These are phyloP conservation scores for Hylodesmum podocarpum DNA, from an alignment of 306 rosid species.

Conservation along the genomic window DNA sequence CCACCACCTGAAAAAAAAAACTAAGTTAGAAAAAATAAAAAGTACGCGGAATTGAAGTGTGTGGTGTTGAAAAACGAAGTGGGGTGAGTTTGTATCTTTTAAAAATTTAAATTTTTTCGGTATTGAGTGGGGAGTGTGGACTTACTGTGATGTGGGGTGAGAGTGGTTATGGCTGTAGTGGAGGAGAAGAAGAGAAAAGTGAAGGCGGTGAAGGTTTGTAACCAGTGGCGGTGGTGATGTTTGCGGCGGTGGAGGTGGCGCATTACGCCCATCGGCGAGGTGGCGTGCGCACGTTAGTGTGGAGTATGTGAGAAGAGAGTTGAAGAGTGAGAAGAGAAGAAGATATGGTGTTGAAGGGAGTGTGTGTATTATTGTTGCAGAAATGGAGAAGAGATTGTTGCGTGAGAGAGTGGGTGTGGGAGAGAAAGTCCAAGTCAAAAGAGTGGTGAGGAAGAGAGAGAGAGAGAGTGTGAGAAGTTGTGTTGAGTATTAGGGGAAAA, in stretches of 20 bases:
- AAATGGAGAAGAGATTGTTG: conserved; percentile 26
- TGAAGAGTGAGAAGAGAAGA: not conserved
- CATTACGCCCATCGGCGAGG: conserved; percentile 53
- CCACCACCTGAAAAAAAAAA: conserved; percentile 28
- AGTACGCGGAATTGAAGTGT: no score
- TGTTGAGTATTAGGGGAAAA: conserved; percentile 36
- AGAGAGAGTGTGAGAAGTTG: conserved; percentile 22
- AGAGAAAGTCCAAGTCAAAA: conserved; percentile 40
- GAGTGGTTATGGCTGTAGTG: conserved; percentile 36
- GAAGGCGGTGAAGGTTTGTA: conserved; percentile 49
- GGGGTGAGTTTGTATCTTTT: not conserved
- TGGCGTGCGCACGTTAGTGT: conserved; percentile 34
- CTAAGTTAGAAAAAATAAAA: no score
- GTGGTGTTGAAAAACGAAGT: not conserved
- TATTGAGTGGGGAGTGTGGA: not conserved
- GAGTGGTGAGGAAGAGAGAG: conserved; percentile 8
- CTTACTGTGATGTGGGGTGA: conserved; percentile 55
- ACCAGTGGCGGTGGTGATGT: conserved; percentile 12
- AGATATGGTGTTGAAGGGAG: not conserved
- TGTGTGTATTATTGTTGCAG: conserved; percentile 9
- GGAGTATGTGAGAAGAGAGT: not conserved
- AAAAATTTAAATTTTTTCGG: not conserved
- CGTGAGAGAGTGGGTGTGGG: conserved; percentile 12
- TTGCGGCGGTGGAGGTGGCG: conserved; percentile 37
- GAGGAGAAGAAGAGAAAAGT: conserved; percentile 55